These are phyloP conservation scores for Erythrobasidium yunnanense DNA, from an alignment of 768 basidiomycete species.

Conservation along the genomic window DNA sequence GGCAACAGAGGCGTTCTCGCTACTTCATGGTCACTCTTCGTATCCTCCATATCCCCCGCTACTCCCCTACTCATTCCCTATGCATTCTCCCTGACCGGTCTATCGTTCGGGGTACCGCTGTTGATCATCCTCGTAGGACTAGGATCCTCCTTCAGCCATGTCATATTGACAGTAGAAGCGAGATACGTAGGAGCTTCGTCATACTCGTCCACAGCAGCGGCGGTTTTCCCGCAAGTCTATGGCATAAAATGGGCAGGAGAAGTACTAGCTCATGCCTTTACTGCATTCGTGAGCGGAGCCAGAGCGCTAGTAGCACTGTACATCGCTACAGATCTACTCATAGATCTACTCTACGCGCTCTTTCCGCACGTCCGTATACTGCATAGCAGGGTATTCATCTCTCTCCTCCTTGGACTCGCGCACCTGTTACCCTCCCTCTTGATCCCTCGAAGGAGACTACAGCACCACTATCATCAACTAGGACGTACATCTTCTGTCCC, in stretches of 20 bases:
- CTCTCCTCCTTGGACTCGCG: conserved; percentile 3
- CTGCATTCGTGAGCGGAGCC: conserved; percentile 25
- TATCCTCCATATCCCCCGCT: background rate
- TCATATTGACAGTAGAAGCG: conserved; percentile 31
- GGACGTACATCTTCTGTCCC: conserved; percentile 2
- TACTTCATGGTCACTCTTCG: conserved; percentile 7
- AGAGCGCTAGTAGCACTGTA: conserved; percentile 27
- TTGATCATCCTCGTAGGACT: conserved; percentile 32
- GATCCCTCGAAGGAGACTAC: background rate
- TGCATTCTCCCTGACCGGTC: conserved; percentile 14
- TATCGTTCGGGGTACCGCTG: conserved; percentile 19
- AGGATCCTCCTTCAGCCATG: conserved; percentile 32
- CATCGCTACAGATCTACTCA: conserved; percentile 8
- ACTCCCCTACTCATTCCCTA: conserved; percentile 17
- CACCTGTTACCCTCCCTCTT: conserved; percentile 9
- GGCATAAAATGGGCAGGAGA: conserved; percentile 31
- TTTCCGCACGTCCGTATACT: conserved; percentile 13
- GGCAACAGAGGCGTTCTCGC: background rate
- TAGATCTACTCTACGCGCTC: background rate
- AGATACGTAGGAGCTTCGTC: conserved; percentile 36
- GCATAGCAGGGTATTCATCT: conserved; percentile 10
- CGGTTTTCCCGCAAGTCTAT: conserved; percentile 34
- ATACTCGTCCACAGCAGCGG: conserved; percentile 31
- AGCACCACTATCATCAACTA: background rate
- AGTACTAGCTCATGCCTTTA: conserved; percentile 29